Base-by-base conservation (phyloP, 306 rosid genomes). In the Prunus mume region DNA sequence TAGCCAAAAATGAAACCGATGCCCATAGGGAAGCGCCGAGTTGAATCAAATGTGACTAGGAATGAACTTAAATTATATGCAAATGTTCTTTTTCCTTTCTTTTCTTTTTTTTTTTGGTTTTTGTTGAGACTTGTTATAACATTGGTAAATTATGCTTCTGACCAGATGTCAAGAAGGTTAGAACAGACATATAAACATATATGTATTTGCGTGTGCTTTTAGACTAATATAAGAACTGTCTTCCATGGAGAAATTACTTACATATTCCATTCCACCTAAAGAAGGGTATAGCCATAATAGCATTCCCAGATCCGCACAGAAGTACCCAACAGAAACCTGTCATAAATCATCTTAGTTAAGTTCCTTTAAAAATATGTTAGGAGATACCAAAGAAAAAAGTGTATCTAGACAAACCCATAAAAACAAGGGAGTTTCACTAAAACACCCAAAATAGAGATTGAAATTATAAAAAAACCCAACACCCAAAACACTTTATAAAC, bases 251-350 rank as follows among this genome's bases (percentile, higher is more conserved):
- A 67, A 80, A 57, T 71, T 58, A 85, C 89, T 80, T 86, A 86
- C 89, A 80, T 83, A 86, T 77, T 86, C 89, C 62, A 83, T 69
- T 78, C 89, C 89, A 60, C 89, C 89, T 78, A 86, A 71, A 66
- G 85, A 80, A 46, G 89, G 89, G 73, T 86, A 86, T 11, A 86
- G 79, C 87, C 87, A 87, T 51, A 81, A 54, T 24, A 87, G 82
- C 85, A 82, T 80, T 78, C 76, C 84, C 66, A 79, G 85, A 83
- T 80, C 88, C 19, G 84, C 83, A 79, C 79, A 50, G 78, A 84
- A 80, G 77, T 83, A 82, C 56, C 89, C 89, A 77, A 85, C 85
- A 68, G 87, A 80, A 55, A 85, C 86, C 89, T 86, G 83, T 12
- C 69, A 71, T 49, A 76, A 18, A 72, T 47, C 20, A 70, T 46